These are phyloP conservation scores for Coemansia javaensis DNA, from an alignment of 192 early-diverging fungal genomes.

Conservation along the genomic window DNA sequence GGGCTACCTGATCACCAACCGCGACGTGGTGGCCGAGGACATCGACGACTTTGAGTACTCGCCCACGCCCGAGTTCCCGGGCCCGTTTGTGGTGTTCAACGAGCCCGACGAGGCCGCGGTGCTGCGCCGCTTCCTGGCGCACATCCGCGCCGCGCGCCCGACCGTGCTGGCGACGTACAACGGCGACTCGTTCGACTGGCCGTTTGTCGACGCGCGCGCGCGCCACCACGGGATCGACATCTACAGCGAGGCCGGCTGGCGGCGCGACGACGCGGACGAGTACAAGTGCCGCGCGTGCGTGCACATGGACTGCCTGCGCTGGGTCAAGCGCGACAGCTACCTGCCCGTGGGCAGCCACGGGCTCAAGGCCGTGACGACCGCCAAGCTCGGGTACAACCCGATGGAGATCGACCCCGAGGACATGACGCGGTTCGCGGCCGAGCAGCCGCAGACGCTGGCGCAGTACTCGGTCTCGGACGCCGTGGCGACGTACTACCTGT, in stretches of 20 bases:
- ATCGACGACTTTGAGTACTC: conserved; percentile 98
- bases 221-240: conserved; percentile 77
- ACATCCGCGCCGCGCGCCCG: conserved; percentile 77
- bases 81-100: conserved; percentile 96
- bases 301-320: conserved; percentile 96
- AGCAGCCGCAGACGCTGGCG: conserved; percentile 87
- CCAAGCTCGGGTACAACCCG: conserved; percentile 95
- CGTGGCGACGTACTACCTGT: conserved; percentile 97
- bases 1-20: conserved; percentile 96
- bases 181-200: conserved; percentile 99
- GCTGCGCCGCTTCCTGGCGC: conserved; percentile 84
- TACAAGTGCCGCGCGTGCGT: conserved; percentile 82
- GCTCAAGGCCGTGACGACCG: conserved; percentile 93
- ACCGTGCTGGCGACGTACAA: conserved; percentile 95
- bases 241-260: conserved; percentile 84
- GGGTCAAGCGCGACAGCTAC: conserved; percentile 99
- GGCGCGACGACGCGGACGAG: conserved; percentile 72
- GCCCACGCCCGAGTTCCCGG: conserved; percentile 90
- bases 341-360: conserved; percentile 95
- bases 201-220: conserved; percentile 87
- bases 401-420: conserved; percentile 98
- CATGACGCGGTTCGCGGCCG: conserved; percentile 91
- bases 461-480: conserved; percentile 99
- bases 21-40: conserved; percentile 90
- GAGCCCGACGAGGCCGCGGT: conserved; percentile 79